Base-by-base conservation (phyloP, 2,329 filamentous ascomycete species). In the Sclerotinia minor region DNA sequence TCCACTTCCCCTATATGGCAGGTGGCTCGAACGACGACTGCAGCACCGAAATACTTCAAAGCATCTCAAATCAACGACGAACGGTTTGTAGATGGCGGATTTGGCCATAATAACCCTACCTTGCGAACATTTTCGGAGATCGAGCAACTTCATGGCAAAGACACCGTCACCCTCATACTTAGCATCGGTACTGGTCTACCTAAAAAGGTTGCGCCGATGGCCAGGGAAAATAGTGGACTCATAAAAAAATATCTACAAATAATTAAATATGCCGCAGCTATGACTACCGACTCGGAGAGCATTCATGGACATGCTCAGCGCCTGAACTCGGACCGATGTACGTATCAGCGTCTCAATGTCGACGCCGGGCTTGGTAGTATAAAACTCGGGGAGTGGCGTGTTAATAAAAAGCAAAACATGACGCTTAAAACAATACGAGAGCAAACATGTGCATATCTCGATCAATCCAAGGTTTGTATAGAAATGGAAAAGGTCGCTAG, bases 21-120 rank as follows among this genome's bases (percentile, higher is more conserved):
- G 15, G 45, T 64, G 17, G 58, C 58, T 19, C 55, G 65, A 38
- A 58, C 81, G 1, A 80, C 80, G 0, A 79, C 81, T 1, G 80
- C 81, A 2, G 79, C 80, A 0, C 72, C 79, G 0, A 71, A 72
- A 0, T 81, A 77, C 66, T 82, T 82, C 73, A 77, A 78, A 15
- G 73, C 78, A 0, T 78, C 83, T 49, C 52, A 68, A 0, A 77
- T 84, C 41, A 77, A 76, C 1, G 3, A 53, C 1, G 66, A 72
- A n/a, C 52, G 67, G 0, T 83, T 79, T 64, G 74, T 81, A 17
- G 82, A 84, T 70, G 81, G 79, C 13, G 65, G 58, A 3, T 67
- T 45, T 47, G 65, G 65, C 26, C 5, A 52, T 26, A 67, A 67
- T 24, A 67, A 64, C 24, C 65, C 58, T 35, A 64, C 44, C 5